Conservation (phyloP, 768 basidiomycete species). For the Kondoa malvinella region DNA sequence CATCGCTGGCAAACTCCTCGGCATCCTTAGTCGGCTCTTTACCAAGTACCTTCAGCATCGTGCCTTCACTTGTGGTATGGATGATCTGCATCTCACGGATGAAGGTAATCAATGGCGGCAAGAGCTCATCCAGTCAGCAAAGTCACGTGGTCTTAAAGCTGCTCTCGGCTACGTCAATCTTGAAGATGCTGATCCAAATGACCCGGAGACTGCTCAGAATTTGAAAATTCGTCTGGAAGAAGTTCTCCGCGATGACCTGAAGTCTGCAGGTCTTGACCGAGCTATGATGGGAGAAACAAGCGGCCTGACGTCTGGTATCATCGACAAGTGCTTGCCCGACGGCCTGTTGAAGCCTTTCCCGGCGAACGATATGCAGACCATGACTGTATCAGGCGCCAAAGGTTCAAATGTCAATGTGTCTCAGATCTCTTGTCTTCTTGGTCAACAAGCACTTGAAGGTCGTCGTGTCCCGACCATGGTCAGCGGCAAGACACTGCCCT, state of each 20-base stretch:
- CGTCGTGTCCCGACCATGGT: conserved; percentile 98
- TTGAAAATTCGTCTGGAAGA: conserved; percentile 55
- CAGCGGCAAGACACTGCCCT: conserved; percentile 92
- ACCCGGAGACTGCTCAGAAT: conserved; percentile 41
- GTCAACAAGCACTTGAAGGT: conserved; percentile 95
- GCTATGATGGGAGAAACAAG: conserved; percentile 57
- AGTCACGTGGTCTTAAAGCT: conserved; percentile 61
- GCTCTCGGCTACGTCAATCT: conserved; percentile 52
- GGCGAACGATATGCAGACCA: conserved; percentile 96
- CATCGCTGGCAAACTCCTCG: conserved; percentile 73
- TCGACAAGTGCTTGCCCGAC: conserved; percentile 67
- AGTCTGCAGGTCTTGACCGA: conserved; percentile 86
- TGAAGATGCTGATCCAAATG: conserved; percentile 37
- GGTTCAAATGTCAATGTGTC: conserved; percentile 93
- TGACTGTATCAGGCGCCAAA: conserved; percentile 96
- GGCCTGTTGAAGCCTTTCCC: conserved; percentile 86
- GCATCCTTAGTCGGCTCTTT: conserved; percentile 80
- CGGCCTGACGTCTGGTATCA: conserved; percentile 75
- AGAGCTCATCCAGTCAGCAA: conserved; percentile 49
- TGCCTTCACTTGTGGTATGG: conserved; percentile 97
- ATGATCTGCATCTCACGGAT: conserved; percentile 77
- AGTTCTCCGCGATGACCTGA: conserved; percentile 80
- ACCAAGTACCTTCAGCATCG: conserved; percentile 94
- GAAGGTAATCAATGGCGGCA: conserved; percentile 56
- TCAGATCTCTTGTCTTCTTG: conserved; percentile 93